Base-by-base conservation (phyloP, 345 rosid genomes). In the Isatis tinctoria region DNA sequence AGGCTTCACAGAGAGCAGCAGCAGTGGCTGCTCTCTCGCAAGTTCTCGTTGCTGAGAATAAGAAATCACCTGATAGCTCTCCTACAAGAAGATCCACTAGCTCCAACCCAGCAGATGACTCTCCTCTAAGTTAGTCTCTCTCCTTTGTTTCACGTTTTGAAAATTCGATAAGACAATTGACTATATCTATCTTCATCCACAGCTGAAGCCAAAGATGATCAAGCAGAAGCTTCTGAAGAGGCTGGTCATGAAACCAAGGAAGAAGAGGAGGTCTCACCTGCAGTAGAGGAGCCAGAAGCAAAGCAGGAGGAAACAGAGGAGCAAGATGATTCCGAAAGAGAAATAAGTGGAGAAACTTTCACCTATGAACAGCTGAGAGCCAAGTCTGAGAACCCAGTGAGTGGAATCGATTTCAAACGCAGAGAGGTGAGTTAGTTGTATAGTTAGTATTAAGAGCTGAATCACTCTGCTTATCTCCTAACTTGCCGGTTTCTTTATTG, bases 21-120 rank as follows among this genome's bases (percentile, higher is more conserved):
- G 99, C 99, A 60, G 97, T 92, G 49, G 99, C 99, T 36, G 99
- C 97, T 68, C 93, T 95, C 72, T 95, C 97, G 18, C 79, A 83
- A 30, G 97, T 92, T 74, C 99, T 95, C 67, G 85, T 91, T 26
- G 97, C 97, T 20, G 99, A 95, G 76, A 89, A 80, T 74, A 85
- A 85, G 79, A 74, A 71, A 76, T 73, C 93, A 13, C 88, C 91
- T 7, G 95, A 84, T 70, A 66, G 59, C 64, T 87, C 97, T 70
- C 96, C 99, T 45, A 69, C 83, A 57, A 64, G 80, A 77, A 65
- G 80, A 65, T 77, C 80, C 16, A 77, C 73, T 8, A 83, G 69
- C 52, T 73, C 81, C 52, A 83, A 84, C 74, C 81, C 93, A 47
- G 67, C 81, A 27, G 90, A 82, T 78, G 70, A 75, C 78, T 82